Percentiles rank a stretch among this genome's conserved stretches.
These are phyloP conservation scores for Malassezia cuniculi DNA, from an alignment of 1,284 basidiomycete species.

Conservation along the genomic window DNA sequence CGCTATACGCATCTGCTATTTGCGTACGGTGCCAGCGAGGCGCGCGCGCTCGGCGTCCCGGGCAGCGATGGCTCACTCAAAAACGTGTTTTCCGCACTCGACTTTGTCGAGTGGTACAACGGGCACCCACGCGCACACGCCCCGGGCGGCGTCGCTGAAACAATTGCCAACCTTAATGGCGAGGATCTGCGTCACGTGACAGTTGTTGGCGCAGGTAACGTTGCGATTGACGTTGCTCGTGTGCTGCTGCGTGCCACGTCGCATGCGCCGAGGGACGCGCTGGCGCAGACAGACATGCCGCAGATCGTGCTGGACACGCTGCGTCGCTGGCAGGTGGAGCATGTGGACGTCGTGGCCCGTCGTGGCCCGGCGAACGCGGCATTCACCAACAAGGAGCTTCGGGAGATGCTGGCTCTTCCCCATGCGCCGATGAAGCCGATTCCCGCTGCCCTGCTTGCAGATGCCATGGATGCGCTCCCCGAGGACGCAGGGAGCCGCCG, in stretches of 20 bases:
- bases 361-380: constrained; percentile 78
- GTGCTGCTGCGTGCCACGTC: constrained; percentile 57
- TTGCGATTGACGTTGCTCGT: constrained; percentile 81
- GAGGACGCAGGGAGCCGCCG: constrained; percentile 28
- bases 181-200: constrained; percentile 54
- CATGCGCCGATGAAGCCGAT: constrained; percentile 55
- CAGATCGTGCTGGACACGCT: constrained; percentile 61
- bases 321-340: constrained; percentile 54
- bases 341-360: constrained; percentile 71
- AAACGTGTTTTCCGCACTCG: constrained; percentile 63
- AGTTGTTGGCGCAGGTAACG: constrained; percentile 88
- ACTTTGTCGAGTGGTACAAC: constrained; percentile 94
- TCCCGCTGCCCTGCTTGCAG: constrained; percentile 41
- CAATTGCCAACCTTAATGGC: constrained; percentile 1
- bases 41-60: constrained; percentile 45
- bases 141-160: background rate
- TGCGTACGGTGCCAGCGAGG: constrained; percentile 63
- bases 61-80: constrained; percentile 47
- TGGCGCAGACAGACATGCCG: constrained; percentile 70
- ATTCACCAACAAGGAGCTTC: constrained; percentile 85
- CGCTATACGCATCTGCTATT: constrained; percentile 72
- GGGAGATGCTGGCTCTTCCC: constrained; percentile 72
- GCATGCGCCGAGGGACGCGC: constrained; percentile 32
- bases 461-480: constrained; percentile 27
- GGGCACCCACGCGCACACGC: constrained; percentile 57